Conservation (phyloP, 768 basidiomycete genomes). For the Suillus bovinus region DNA sequence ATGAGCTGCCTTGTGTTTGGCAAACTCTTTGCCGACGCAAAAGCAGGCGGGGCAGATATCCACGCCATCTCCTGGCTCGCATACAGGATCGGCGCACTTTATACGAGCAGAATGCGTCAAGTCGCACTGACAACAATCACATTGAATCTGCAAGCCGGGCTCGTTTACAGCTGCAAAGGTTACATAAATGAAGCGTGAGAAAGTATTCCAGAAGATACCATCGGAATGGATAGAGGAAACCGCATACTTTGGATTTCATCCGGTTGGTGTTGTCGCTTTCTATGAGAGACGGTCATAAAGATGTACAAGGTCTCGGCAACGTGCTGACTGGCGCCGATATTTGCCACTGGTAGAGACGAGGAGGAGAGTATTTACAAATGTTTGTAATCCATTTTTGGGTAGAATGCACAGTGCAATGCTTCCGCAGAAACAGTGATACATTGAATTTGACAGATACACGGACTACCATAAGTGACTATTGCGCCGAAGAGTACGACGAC, state of each 20-base stretch:
- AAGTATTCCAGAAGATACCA: conserved; percentile 11
- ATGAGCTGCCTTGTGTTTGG: conserved; percentile 81
- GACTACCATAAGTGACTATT: too few species aligned
- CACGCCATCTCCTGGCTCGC: conserved; percentile 76
- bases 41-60: conserved; percentile 95
- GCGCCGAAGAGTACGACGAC: too few species aligned
- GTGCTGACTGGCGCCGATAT: conserved; percentile 2
- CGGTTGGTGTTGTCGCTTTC: conserved; percentile 61
- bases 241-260: conserved; percentile 65
- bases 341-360: conserved; percentile 8
- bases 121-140: conserved; percentile 83
- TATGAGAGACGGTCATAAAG: conserved; percentile 64
- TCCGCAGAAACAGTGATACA: too few species aligned
- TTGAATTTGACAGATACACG: too few species aligned
- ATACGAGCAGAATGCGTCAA: conserved; percentile 96
- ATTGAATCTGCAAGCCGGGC: conserved; percentile 80
- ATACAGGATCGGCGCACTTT: conserved; percentile 86
- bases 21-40: conserved; percentile 88
- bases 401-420: too few species aligned
- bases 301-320: neutral
- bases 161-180: conserved; percentile 65
- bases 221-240: conserved; percentile 2
- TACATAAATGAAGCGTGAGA: conserved; percentile 35
- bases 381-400: too few species aligned
- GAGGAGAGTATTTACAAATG: conserved; percentile 4